Evolutionary conservation across 2,329 filamentous ascomycete genomes (phyloP), one percentile per base, ranked within the genome.

Genomic region (Pleomassaria siparia): DNA sequence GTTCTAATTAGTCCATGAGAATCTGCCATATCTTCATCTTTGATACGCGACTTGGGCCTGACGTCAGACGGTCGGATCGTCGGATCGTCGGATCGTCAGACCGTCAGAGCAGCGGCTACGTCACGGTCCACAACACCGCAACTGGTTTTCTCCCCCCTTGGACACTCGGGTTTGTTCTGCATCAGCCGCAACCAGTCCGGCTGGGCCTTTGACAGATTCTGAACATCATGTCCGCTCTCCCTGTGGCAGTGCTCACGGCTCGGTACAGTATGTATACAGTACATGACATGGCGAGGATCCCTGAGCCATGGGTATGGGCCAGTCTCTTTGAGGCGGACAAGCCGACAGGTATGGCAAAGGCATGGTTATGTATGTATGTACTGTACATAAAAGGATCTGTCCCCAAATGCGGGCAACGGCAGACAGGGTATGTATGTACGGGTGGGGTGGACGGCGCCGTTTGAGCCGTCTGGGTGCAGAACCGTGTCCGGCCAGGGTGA

Each of bases 201-300:
- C 32, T 35, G 32, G n/a, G 15, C 15, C 16, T 21, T 20, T 35
- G 16, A n/a, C 5, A n/a, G 30, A 6, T 33, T 7, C n/a, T 18
- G 8, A 10, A 13, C 6, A 9, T n/a, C 15, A 33, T 33, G 15
- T 18, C 6, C 8, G 16, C 5, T 21, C 32, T 21, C 6, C 7
- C 32, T 35, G 32, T 35, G 32, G 32, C 32, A 35, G 32, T 35
- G 32, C 32, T 35, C 32, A n/a, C n/a, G 32, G 32, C 32, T 30
- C 29, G 29, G 12, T 16, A 35, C 12, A 18, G 9, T 5, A 8
- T 18, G 32, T 20, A n/a, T n/a, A 35, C 20, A n/a, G n/a, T n/a
- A n/a, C n/a, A n/a, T n/a, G n/a, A n/a, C n/a, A n/a, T n/a, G n/a
- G n/a, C n/a, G n/a, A n/a, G n/a, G n/a, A n/a, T n/a, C n/a, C 32